Base-by-base conservation (phyloP, 371 early-diverging fungal species). In the Conidiobolus incongruus region DNA sequence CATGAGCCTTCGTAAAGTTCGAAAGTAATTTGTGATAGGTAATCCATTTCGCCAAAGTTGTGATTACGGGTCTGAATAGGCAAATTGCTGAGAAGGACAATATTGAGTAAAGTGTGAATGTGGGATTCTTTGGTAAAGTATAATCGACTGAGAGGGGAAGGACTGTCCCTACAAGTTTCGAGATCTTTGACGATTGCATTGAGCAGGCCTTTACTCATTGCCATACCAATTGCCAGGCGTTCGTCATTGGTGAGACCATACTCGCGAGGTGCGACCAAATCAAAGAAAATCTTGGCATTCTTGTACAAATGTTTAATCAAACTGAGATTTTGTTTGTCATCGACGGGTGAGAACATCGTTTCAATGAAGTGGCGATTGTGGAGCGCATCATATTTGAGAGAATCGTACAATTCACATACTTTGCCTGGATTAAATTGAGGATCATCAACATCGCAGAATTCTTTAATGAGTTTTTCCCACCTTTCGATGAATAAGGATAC, bases 61-160 rank as follows among this genome's bases (percentile, higher is more conserved):
- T 66, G 62, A 32, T 62, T 60, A 16, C 66, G 60, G 2, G 80
- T 56, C 47, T 72, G 69, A 2, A 78, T 82, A 1, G 85, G 82
- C 38, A 91, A 67, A 20, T 85, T 82, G 26, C 81, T 79, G 7
- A 79, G 61, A 47, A 84, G 72, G 2, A 96, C 81, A 35, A 92
- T 63, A 50, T 94, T 96, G 29, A 92, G 66, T 34, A 96, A 55
- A 4, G 87, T 76, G 53, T 83, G 79, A 32, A 88, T 67, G 65
- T 93, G 75, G 44, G 87, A 77, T 70, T 96, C 93, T 62, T 95
- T 95, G 3, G 96, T 93, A 51, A 93, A 93, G 51, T 90, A 96
- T n/a, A 96, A 61, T 10, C 89, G 56, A 3, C 88, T 78, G 47
- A 70, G 66, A 2, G 84, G 74, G 4, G 61, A 56, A 0, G 66